Conservation (phyloP, 2,329 filamentous ascomycete genomes). For the Apiospora aurea region DNA sequence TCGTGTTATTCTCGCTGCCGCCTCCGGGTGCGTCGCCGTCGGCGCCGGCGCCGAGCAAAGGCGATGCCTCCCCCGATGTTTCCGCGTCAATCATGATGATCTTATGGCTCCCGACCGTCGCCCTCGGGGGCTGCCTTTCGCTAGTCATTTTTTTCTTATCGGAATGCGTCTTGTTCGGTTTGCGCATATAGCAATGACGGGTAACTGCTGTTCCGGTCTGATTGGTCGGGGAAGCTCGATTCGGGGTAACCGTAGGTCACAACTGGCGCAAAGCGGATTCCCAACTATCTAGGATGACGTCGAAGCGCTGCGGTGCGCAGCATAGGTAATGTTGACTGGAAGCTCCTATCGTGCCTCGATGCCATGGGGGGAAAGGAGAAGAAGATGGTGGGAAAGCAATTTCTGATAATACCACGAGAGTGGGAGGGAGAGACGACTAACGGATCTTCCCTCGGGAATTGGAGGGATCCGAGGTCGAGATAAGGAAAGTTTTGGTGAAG, state of each 20-base stretch:
- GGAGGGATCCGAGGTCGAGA: constrained; percentile 23
- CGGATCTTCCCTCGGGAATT: neutral
- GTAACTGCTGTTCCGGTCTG: neutral
- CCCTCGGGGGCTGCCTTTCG: constrained; percentile 18
- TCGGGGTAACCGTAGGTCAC: neutral
- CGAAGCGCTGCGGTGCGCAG: constrained; percentile 9
- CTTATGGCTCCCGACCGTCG: constrained; percentile 27
- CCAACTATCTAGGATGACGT: neutral
- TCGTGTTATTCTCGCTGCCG: neutral
- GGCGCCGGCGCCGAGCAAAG: constrained; percentile 46
- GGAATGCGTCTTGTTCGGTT: neutral
- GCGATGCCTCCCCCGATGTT: constrained; percentile 44
- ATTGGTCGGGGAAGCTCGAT: constrained; percentile 5
- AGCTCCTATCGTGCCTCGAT: constrained; percentile 4
- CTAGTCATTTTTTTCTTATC: constrained; percentile 13
- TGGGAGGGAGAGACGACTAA: neutral
- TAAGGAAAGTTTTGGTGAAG: constrained; percentile 10
- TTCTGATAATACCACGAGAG: neutral
- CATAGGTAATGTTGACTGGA: neutral
- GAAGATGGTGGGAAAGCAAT: neutral
- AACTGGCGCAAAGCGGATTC: neutral
- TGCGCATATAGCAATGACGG: neutral
- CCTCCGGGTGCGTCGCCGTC: constrained; percentile 31
- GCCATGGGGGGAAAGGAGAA: neutral
- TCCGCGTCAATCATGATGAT: constrained; percentile 39